A percentile compares a stretch with the other conserved stretches of the same genome.
Evolutionary conservation across 352 stramenopile genomes (phyloP).

Genomic region (Nothophytophthora sp.): DNA sequence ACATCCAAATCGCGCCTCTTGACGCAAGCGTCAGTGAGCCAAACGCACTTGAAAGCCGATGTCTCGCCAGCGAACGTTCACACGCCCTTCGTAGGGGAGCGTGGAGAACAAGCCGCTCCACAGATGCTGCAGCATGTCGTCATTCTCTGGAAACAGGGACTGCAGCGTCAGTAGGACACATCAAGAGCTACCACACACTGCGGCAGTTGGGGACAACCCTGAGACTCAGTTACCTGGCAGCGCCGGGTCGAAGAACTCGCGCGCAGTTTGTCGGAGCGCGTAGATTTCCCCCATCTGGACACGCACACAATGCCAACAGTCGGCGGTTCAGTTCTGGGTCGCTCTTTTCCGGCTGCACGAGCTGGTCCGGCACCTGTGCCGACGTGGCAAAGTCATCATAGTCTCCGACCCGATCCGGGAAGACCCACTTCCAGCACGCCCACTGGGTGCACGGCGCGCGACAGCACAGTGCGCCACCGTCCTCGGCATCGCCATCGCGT

Average conservation of each 20-base stretch:
- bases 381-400: constrained; percentile 71
- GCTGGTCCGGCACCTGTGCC: constrained; percentile 53
- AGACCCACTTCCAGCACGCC: constrained; percentile 69
- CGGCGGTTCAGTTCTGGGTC: too few species aligned
- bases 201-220: too few species aligned
- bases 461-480: constrained; percentile 16
- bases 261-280: constrained; percentile 52
- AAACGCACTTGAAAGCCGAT: constrained; percentile 62
- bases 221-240: constrained; percentile 40
- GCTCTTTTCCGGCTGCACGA: too few species aligned
- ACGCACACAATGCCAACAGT: too few species aligned
- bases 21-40: too few species aligned
- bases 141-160: constrained; percentile 39
- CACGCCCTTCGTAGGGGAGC: constrained; percentile 63
- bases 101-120: constrained; percentile 67
- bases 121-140: constrained; percentile 64
- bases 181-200: too few species aligned
- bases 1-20: too few species aligned
- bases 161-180: constrained; percentile 2
- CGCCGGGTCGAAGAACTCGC: constrained; percentile 54
- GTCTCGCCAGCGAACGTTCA: constrained; percentile 64
- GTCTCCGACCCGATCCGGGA: constrained; percentile 49
- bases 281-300: constrained; percentile 60
- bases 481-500: constrained; percentile 20
- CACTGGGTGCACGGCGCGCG: constrained; percentile 38